These are phyloP conservation scores for Acorus calamus DNA, from an alignment of 106 monocot species.

Conservation along the genomic window DNA sequence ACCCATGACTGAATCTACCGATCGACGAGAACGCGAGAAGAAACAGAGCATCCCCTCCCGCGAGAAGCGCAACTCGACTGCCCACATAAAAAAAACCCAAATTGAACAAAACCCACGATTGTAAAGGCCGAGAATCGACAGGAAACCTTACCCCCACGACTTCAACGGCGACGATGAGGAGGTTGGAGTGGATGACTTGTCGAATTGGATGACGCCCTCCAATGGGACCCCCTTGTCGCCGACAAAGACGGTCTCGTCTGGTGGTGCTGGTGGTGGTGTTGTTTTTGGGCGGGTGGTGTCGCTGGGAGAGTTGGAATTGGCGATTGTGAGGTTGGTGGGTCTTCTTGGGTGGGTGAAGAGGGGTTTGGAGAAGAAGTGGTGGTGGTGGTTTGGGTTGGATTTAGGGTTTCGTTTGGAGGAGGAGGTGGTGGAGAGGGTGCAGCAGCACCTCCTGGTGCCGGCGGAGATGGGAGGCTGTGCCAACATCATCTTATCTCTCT, in stretches of 20 bases:
- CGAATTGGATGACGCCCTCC: slow-evolving; percentile 84
- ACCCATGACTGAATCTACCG: slow-evolving; percentile 84
- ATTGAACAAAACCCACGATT: background rate
- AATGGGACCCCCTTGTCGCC: slow-evolving; percentile 61
- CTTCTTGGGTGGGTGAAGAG: no score
- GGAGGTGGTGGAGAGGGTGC: no score
- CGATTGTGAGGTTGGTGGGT: no score
- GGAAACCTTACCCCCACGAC: background rate
- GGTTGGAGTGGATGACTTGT: slow-evolving; percentile 21
- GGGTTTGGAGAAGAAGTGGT: no score
- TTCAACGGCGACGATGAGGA: slow-evolving; percentile 1
- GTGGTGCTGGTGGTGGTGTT: no score
- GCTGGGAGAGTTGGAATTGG: no score
- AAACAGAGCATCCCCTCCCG: slow-evolving; percentile 62
- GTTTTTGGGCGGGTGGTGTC: no score
- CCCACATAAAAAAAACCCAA: background rate
- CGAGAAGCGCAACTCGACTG: slow-evolving; percentile 66
- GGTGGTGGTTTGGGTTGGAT: no score
- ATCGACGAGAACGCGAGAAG: slow-evolving; percentile 68
- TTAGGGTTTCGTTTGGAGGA: no score
- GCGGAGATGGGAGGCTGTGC: no score
- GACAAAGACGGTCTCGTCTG: slow-evolving; percentile 27
- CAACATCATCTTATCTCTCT: no score
- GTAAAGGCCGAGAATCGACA: background rate
- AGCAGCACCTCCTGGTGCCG: no score